Percentiles rank a stretch among this genome's conserved stretches.
These are phyloP conservation scores for Rhodosporidiobolus odoratus DNA, from an alignment of 768 basidiomycete genomes.

Conservation along the genomic window DNA sequence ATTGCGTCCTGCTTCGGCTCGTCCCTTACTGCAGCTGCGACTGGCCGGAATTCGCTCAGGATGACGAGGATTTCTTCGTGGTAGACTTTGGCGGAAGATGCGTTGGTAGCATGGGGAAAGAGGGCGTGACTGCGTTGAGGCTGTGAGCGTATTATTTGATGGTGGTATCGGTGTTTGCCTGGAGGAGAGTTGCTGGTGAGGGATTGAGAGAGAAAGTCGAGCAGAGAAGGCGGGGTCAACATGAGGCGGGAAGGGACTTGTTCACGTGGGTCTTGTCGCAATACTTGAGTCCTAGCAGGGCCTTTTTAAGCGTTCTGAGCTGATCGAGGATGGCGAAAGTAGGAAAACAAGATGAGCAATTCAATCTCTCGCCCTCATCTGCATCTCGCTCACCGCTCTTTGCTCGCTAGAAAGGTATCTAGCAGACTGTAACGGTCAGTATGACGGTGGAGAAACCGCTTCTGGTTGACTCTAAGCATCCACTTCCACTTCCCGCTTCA, in stretches of 20 bases:
- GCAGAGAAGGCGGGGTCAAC: conserved; percentile 4
- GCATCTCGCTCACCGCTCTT: too few relatives aligned
- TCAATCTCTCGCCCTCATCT: too few relatives aligned
- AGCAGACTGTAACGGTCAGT: too few relatives aligned
- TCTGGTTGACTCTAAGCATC: background rate
- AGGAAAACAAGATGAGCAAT: background rate
- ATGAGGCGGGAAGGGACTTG: background rate
- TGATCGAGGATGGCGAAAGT: too few relatives aligned
- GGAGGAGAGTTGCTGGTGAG: conserved; percentile 2
- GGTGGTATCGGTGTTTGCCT: background rate
- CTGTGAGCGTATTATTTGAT: conserved; percentile 27
- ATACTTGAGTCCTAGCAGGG: background rate
- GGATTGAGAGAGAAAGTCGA: conserved; percentile 1
- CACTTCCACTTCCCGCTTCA: background rate
- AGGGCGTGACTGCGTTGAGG: conserved; percentile 58
- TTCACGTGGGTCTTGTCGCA: background rate
- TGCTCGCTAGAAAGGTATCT: too few relatives aligned
- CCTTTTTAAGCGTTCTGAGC: background rate
- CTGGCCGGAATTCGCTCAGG: conserved; percentile 61
- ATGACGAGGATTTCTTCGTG: conserved; percentile 73
- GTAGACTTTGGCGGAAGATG: conserved; percentile 60
- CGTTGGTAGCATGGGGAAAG: conserved; percentile 62
- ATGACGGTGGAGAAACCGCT: background rate
- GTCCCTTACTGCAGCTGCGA: too few relatives aligned
- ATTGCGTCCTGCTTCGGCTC: too few relatives aligned